Conservation (phyloP, 768 basidiomycete genomes). For the Tylopilus rubrobrunneus region DNA sequence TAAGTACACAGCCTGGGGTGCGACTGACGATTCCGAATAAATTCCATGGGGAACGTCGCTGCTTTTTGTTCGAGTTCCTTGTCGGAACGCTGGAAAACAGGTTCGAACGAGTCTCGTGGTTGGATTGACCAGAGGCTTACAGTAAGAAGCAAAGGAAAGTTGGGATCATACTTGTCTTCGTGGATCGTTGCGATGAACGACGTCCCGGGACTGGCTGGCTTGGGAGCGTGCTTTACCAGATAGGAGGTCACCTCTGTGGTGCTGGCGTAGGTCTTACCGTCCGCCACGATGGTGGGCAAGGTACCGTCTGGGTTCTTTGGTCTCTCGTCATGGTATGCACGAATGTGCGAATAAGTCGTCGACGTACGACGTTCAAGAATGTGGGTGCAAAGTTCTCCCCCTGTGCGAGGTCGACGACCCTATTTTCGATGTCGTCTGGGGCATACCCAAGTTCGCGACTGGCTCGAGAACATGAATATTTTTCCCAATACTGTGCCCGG, state of each 20-base stretch:
- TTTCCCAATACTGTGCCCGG: no score
- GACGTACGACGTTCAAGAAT: constrained; percentile 39
- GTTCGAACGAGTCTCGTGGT: not conserved
- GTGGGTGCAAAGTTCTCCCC: constrained; percentile 47
- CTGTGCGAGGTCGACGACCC: constrained; percentile 38
- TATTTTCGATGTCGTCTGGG: constrained; percentile 32
- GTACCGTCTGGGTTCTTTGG: constrained; percentile 43
- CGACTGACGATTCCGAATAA: constrained; percentile 40
- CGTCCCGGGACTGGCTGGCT: constrained; percentile 33
- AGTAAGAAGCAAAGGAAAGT: constrained; percentile 43
- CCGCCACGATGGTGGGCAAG: constrained; percentile 39
- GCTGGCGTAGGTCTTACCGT: constrained; percentile 35
- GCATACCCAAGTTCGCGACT: constrained; percentile 44
- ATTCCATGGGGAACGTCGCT: constrained; percentile 30
- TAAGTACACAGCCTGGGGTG: not conserved
- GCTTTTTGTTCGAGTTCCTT: constrained; percentile 41
- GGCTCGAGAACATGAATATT: not conserved
- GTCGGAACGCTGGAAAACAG: constrained; percentile 37
- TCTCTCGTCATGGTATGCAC: not conserved
- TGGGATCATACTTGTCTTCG: constrained; percentile 46
- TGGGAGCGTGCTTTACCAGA: constrained; percentile 38
- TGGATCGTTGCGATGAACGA: constrained; percentile 40
- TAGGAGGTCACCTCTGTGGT: constrained; percentile 40
- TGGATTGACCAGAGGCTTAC: constrained; percentile 27
- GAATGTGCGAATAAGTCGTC: not conserved